phyloP scores from a whole-genome alignment of 257 asterid species.

The Solanum peruvianum region DNA sequence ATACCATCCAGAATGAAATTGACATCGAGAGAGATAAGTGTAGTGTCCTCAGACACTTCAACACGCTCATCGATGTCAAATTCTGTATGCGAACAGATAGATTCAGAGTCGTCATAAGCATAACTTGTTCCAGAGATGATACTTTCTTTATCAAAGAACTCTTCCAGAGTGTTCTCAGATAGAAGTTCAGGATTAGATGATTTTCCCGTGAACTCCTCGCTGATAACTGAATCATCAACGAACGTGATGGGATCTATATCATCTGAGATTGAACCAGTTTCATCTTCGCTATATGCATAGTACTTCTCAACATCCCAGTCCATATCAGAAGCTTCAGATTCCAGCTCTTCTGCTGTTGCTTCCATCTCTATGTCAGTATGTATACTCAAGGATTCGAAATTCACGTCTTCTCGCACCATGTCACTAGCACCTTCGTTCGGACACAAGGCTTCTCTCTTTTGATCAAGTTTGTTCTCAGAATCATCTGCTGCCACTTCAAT shows the following conservation, averaged over 20 bases:
- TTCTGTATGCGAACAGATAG: constrained; percentile 1
- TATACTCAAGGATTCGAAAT: not conserved
- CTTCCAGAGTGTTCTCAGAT: constrained; percentile 16
- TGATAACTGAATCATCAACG: not conserved
- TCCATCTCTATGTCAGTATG: constrained; percentile 1
- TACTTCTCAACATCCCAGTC: constrained; percentile 36
- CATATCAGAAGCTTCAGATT: constrained; percentile 34
- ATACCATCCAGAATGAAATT: not conserved
- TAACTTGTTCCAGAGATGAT: constrained; percentile 14
- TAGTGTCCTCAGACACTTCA: not conserved
- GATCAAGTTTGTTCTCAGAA: not conserved
- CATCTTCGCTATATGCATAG: not conserved
- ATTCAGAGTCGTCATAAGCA: not conserved
- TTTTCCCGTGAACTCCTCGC: not conserved
- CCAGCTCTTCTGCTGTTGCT: constrained; percentile 3
- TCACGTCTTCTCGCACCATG: not conserved
- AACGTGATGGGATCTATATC: not conserved
- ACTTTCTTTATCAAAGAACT: constrained; percentile 22
- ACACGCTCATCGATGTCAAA: constrained; percentile 4
- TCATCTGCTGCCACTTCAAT: constrained; percentile 1
- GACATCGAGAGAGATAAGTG: not conserved
- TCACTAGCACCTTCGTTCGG: not conserved
- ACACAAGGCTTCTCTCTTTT: not conserved
- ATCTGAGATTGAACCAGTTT: not conserved
- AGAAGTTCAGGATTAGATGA: constrained; percentile 4